Conservation (phyloP, 257 asterid species). For the Solanum chilense region DNA sequence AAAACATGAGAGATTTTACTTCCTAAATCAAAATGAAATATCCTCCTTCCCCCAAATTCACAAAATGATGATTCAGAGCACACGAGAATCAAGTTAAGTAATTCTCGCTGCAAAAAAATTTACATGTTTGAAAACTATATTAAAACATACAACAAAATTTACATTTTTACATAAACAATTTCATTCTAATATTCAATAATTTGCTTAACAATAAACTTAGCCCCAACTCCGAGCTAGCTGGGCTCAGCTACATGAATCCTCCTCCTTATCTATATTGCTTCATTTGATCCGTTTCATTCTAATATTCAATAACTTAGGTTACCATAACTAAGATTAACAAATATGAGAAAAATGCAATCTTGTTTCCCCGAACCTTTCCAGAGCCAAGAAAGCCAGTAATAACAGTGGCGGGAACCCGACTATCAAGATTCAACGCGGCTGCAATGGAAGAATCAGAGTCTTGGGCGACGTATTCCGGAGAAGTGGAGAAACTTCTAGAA, state of each 20-base stretch:
- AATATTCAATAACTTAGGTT: neutral
- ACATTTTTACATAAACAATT: neutral
- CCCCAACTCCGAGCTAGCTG: neutral
- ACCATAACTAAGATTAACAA: neutral
- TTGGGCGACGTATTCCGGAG: conserved; percentile 32
- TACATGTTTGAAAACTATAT: neutral
- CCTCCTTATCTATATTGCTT: neutral
- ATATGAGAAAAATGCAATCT: neutral
- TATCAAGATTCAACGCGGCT: conserved; percentile 58
- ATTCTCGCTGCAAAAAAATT: neutral
- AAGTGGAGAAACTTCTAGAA: conserved; percentile 42
- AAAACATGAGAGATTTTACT: neutral
- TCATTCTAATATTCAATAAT: neutral
- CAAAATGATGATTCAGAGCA: neutral
- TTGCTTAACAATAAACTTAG: neutral
- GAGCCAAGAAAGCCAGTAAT: conserved; percentile 95
- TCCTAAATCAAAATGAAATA: neutral
- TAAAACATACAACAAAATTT: neutral
- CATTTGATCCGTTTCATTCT: neutral
- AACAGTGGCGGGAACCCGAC: conserved; percentile 77
- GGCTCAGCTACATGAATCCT: neutral
- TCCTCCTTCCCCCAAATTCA: neutral
- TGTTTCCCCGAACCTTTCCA: conserved; percentile 51
- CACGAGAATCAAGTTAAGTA: neutral
- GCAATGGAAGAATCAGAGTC: conserved; percentile 52